These are phyloP conservation scores for Solanum lycopersicoides DNA, from an alignment of 257 asterid species.

Conservation along the genomic window DNA sequence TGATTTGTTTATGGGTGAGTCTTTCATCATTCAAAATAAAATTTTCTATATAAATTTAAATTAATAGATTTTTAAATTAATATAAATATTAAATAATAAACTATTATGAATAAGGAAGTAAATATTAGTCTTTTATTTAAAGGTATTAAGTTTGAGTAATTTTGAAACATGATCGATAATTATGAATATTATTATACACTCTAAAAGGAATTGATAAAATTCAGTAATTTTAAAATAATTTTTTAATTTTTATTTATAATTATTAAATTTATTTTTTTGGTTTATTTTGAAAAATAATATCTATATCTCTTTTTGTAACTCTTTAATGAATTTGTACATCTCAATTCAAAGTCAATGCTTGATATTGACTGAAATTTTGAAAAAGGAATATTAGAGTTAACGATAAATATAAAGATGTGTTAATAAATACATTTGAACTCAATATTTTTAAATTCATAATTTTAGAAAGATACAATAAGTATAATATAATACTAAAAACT, in stretches of 20 bases:
- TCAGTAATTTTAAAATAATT: background rate
- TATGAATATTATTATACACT: background rate
- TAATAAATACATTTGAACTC: background rate
- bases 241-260: background rate
- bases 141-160: background rate
- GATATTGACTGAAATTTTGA: background rate
- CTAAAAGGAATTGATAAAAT: background rate
- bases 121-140: too few species aligned
- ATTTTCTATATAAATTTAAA: too few species aligned
- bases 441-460: too few species aligned
- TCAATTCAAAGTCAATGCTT: background rate
- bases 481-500: background rate
- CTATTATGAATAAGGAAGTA: too few species aligned
- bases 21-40: background rate
- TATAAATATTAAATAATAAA: too few species aligned
- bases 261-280: background rate
- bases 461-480: too few species aligned
- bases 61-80: too few species aligned
- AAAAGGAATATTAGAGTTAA: background rate
- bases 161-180: background rate
- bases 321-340: background rate
- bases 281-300: too few species aligned
- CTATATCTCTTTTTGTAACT: background rate
- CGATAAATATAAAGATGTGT: background rate
- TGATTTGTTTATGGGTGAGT: background rate